Base-by-base conservation (phyloP, 2,329 filamentous ascomycete species). In the Sporothrix mexicana region DNA sequence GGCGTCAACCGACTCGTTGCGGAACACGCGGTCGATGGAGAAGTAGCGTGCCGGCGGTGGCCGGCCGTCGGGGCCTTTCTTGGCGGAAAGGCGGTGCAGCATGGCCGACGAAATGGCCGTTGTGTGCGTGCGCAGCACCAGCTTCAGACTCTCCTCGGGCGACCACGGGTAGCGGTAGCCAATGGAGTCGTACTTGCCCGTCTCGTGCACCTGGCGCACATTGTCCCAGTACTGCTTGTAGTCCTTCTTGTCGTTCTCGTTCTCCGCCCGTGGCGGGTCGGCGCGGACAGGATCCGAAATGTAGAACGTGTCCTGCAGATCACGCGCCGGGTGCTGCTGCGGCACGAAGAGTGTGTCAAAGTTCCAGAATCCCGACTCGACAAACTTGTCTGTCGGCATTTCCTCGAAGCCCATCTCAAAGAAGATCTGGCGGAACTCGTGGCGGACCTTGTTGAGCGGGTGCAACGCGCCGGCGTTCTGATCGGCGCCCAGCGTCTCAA, bases 351-450 rank as follows among this genome's bases (percentile, higher is more conserved):
- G 93, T 30, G 95, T 91, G 80, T 98, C 95, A 82, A 98, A 98
- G 84, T 98, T 98, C 94, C 96, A 99, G 90, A 98, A 98, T 64
- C 95, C 95, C 13, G 95, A 95, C 84, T 99, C 96, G 75, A 98
- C 95, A 81, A 91, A 98, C 81, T 93, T 90, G 83, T 92, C 92
- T 68, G 95, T 98, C 15, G 95, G 93, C 96, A 99, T 98, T 86
- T 99, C 96, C 79, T 95, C 91, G 85, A 98, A 99, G 70, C 95
- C 96, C 91, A 97, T 97, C 81, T 97, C 94, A 84, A 99, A 98
- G 90, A 99, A 99, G 80, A 99, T 98, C 80, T 96, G 93, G 73
- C 96, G 88, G 88, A 99, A 97, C 84, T 98, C 96, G 78, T 93
- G 89, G 77, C 96, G 92, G 78, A 98, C 95, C 86, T 98, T 98